Conservation (phyloP, 179 eudicot species). For the Patellifolia procumbens region DNA sequence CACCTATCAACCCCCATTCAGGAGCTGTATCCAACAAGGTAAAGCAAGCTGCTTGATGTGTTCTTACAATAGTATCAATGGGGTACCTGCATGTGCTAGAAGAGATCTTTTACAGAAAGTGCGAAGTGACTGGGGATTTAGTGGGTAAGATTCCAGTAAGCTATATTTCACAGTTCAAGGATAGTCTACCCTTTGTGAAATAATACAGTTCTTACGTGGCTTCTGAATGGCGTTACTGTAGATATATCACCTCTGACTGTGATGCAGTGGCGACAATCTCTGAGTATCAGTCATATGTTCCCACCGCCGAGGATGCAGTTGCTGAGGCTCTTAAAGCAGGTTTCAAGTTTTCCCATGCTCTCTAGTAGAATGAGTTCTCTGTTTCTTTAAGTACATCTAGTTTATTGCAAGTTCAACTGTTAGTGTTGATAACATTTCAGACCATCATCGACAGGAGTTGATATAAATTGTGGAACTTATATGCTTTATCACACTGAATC, state of each 20-base stretch:
- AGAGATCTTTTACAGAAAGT: constrained; percentile 70
- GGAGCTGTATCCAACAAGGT: constrained; percentile 74
- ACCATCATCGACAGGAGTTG: constrained; percentile 57
- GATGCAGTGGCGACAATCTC: constrained; percentile 95
- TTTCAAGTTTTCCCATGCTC: constrained; percentile 15
- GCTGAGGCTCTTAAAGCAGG: constrained; percentile 90
- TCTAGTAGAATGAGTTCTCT: no score
- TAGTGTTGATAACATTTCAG: constrained; percentile 7
- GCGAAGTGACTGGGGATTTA: constrained; percentile 80
- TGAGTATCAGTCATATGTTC: constrained; percentile 68
- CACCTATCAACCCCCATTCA: constrained; percentile 85
- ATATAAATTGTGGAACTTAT: constrained; percentile 91
- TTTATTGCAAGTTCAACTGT: constrained; percentile 10
- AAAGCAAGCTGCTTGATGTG: constrained; percentile 99
- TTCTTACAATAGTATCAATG: constrained; percentile 82
- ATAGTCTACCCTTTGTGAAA: not conserved
- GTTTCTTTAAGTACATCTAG: no score
- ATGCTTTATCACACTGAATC: constrained; percentile 56
- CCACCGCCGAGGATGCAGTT: constrained; percentile 77
- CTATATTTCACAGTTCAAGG: not conserved
- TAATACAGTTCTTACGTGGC: constrained; percentile 19
- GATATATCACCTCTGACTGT: constrained; percentile 91
- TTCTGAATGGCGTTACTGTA: constrained; percentile 38
- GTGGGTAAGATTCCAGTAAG: constrained; percentile 53
- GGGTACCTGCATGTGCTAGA: constrained; percentile 83